Conservation (phyloP, 305 asterid genomes). For the Rubia peregrina region DNA sequence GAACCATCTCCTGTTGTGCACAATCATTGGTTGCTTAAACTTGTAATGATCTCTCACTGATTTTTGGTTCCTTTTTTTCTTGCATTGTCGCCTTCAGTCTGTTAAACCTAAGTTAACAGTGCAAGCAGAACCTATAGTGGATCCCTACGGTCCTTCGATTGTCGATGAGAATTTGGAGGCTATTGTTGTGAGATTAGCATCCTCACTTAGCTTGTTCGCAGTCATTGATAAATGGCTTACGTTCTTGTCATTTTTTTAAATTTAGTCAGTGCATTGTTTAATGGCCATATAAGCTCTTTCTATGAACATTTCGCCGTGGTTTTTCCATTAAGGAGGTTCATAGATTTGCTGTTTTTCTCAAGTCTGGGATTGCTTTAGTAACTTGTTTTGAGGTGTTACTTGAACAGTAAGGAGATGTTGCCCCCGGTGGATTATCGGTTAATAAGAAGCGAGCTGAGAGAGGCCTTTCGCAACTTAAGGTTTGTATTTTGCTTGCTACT, state of each 20-base stretch:
- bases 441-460: conserved; percentile 76
- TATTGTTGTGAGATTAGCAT: no score
- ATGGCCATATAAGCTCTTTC: not conserved
- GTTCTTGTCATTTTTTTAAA: not conserved
- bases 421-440: conserved; percentile 79
- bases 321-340: not conserved
- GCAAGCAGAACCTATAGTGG: conserved; percentile 1
- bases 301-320: not conserved
- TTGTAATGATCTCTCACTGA: conserved; percentile 11
- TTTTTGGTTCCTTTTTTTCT: conserved; percentile 18
- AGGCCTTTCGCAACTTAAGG: conserved; percentile 74
- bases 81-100: not conserved
- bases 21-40: conserved; percentile 2
- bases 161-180: conserved; percentile 68
- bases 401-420: conserved; percentile 68
- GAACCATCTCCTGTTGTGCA: not conserved
- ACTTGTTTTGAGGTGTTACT: conserved; percentile 22
- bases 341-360: not conserved
- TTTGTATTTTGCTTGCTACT: not conserved
- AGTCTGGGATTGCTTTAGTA: not conserved
- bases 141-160: conserved; percentile 65
- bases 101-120: not conserved
- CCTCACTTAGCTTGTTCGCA: no score
- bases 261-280: not conserved
- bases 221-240: not conserved